Conservation (phyloP, 805 yeast genomes). For the Millerago galiae region DNA sequence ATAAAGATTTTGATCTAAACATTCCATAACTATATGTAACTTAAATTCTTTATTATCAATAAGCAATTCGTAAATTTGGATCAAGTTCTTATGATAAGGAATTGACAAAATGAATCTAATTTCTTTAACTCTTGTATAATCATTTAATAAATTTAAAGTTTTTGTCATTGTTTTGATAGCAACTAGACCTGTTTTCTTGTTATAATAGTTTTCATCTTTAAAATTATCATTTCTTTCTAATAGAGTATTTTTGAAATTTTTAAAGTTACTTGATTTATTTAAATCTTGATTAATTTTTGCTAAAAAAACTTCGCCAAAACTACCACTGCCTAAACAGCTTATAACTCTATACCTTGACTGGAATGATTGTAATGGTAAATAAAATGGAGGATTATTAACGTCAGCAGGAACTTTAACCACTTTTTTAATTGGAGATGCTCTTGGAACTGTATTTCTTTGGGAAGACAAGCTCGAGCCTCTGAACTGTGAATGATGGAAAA, state of each 20-base stretch:
- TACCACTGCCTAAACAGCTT: conserved; percentile 61
- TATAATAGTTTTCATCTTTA: conserved; percentile 26
- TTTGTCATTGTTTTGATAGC: conserved; percentile 80
- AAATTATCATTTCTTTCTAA: conserved; percentile 32
- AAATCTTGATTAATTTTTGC: conserved; percentile 41
- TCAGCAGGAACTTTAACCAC: conserved; percentile 28
- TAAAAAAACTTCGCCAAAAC: conserved; percentile 65
- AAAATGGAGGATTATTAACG: conserved; percentile 31
- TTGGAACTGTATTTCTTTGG: neutral
- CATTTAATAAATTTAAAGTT: conserved; percentile 43
- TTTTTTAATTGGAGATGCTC: conserved; percentile 2
- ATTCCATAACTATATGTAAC: conserved; percentile 83
- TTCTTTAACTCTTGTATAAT: conserved; percentile 57
- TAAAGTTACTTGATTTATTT: conserved; percentile 13
- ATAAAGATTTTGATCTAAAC: conserved; percentile 74
- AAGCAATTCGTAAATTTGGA: conserved; percentile 74
- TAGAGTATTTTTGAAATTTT: conserved; percentile 34
- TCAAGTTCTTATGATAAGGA: conserved; percentile 64
- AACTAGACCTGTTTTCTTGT: conserved; percentile 39
- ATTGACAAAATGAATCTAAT: conserved; percentile 59
- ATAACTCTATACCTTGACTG: conserved; percentile 41
- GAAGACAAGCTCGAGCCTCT: neutral
- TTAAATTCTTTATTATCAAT: conserved; percentile 54
- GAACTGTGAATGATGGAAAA: neutral
- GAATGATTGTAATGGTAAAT: conserved; percentile 38